These are phyloP conservation scores for Berberis vulgaris DNA, from an alignment of 164 flowering plant genomes.

Conservation along the genomic window DNA sequence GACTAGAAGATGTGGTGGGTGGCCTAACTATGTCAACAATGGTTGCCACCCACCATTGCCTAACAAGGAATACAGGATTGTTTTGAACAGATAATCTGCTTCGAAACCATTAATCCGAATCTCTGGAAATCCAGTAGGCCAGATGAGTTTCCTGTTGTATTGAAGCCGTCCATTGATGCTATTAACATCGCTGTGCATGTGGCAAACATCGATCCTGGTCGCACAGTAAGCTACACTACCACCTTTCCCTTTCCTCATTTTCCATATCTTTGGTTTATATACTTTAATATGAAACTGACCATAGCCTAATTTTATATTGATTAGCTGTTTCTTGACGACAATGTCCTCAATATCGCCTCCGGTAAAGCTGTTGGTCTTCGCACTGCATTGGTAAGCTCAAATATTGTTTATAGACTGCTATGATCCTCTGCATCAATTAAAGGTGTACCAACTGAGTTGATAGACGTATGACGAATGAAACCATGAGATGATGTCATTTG, in stretches of 20 bases:
- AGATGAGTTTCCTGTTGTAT: conserved; percentile 60
- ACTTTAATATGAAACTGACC: not conserved
- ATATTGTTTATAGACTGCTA: not conserved
- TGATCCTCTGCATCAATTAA: not conserved
- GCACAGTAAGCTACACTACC: conserved; percentile 37
- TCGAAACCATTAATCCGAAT: conserved; percentile 83
- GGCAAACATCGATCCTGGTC: conserved; percentile 54
- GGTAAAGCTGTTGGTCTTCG: conserved; percentile 61
- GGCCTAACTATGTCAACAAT: too few species aligned
- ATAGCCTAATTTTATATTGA: not conserved
- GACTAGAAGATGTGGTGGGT: too few species aligned
- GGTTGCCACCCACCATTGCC: too few species aligned
- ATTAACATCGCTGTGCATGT: conserved; percentile 49
- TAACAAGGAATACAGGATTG: conserved; percentile 69
- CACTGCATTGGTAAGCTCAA: conserved; percentile 57
- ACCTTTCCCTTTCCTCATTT: not conserved
- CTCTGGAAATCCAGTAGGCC: conserved; percentile 40
- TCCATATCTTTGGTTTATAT: not conserved
- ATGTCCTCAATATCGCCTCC: conserved; percentile 50
- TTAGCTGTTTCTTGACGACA: conserved; percentile 85
- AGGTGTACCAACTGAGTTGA: not conserved
- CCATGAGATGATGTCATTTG: too few species aligned
- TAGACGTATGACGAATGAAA: too few species aligned
- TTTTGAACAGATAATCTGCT: conserved; percentile 77
- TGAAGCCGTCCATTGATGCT: conserved; percentile 77